Evolutionary conservation across 1,284 basidiomycete genomes (phyloP), one percentile per base, ranked within the genome.

Genomic region (Irpex sp.): DNA sequence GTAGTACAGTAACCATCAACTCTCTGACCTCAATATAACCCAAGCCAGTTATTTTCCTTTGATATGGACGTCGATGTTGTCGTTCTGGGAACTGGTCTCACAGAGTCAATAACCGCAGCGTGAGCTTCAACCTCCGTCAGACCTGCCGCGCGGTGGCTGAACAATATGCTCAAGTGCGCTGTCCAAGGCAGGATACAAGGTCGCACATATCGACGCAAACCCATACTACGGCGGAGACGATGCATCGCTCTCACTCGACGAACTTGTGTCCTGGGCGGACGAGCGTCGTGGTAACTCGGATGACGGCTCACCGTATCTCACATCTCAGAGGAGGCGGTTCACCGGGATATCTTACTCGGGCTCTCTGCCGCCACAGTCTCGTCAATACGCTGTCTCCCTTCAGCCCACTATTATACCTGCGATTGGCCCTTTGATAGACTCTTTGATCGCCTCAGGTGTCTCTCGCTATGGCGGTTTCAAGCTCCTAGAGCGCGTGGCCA

Each of bases 391-490:
- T 0, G 78, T 98, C 36, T 94, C 93, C 5, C 84, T 98, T 26
- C 83, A 85, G 5, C 97, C 97, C 0, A 82, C 91, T 1, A 78
- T 98, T 1, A 86, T 98, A 17, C 90, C 94, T 1, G 89, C 94
- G 0, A 74, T 85, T 11, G 95, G 96, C 0, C 84, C 89, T 0
- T 83, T 94, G 43, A 93, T 98, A 54, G 85, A 90, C 19, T 85
- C 90, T 2, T 81, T 98, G 5, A 82, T 98, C 31, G 78, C 84
- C 1, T 96, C 94, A 21, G 93, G 94, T 35, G 95, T 98, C 4
- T 85, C 94, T 7, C 88, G 90, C 60, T 98, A 99, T 71, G 92
- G 94, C 36, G 90, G 89, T 2, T 98, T 97, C 74, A 88, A 91
- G 58, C 81, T 98, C 1, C 80, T 98, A n/a, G 93, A 95, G 61